Conservation (phyloP, 495 filamentous ascomycete genomes). For the Trichoderma virens region DNA sequence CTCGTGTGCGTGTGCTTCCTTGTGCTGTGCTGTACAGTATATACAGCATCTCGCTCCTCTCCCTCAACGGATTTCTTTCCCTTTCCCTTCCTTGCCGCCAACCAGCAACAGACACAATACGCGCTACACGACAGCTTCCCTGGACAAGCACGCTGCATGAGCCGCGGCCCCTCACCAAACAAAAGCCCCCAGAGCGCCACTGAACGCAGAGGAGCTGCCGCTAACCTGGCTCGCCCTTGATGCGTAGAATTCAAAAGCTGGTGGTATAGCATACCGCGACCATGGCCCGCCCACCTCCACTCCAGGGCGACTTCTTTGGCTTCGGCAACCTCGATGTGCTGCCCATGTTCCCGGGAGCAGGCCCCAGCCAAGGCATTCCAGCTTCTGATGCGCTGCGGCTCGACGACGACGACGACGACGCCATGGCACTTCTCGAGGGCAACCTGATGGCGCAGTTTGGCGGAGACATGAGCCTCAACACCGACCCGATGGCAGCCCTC, state of each 20-base stretch:
- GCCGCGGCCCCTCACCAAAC: neutral
- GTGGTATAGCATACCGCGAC: constrained; percentile 2
- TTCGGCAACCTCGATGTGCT: neutral
- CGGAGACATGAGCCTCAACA: constrained; percentile 27
- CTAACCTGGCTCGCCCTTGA: neutral
- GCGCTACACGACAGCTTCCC: no score
- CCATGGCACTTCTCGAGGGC: constrained; percentile 34
- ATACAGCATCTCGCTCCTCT: no score
- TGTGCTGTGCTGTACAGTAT: no score
- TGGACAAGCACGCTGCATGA: no score
- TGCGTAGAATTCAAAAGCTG: constrained; percentile 2
- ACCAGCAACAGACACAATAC: no score
- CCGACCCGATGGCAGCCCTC: constrained; percentile 16
- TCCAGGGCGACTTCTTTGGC: neutral
- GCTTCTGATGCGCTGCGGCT: constrained; percentile 19
- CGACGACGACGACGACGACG: constrained; percentile 23
- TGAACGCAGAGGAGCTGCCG: neutral
- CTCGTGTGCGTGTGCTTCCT: no score
- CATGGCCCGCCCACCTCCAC: constrained; percentile 10
- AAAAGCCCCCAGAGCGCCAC: neutral
- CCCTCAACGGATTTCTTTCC: no score
- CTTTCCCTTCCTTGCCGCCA: no score
- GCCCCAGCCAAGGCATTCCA: constrained; percentile 12
- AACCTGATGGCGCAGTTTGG: constrained; percentile 30
- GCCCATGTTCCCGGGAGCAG: neutral